Evolutionary conservation across 352 stramenopile species (phyloP), one percentile per base, ranked within the genome.

Genomic region (Phytophthora uliginosa): DNA sequence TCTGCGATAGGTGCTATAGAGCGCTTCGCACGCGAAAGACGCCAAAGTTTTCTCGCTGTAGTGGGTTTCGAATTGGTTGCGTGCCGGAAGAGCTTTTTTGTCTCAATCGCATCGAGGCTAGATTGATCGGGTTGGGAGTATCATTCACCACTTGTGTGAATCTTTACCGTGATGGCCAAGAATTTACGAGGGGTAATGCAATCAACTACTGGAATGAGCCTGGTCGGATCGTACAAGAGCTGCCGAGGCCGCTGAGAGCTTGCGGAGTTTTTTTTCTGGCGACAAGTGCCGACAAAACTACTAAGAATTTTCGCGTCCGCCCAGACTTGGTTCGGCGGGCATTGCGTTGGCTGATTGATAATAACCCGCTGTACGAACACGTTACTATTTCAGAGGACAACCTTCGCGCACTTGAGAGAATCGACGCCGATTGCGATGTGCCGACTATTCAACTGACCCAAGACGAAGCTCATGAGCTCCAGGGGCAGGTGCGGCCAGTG

Each of bases 131-230:
- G 2, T 36, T 72, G 5, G 56, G 56, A 17, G 8, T 72, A 28
- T 66, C 56, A 1, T 66, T 71, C 7, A 72, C 64, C 2, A 61
- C 64, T 2, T 72, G 56, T 17, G 36, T 66, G 1, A 71, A 62
- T 31, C n/a, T 66, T 0, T 66, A 66, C 28, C 10, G 24, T 1
- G 38, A 72, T 8, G 33, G 48, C 0, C 64, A 72, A 52, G 64
- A 72, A 10, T 72, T 31, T 31, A 31, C 4, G 0, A 31, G 28
- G 28, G 28, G 28, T 31, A 31, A 31, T 31, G 28, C 28, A 7
- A 51, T 72, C 3, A 63, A 66, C 13, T 67, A 72, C 17, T 72
- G 65, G 56, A 72, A 66, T 58, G 8, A 55, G 22, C 24, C 38
- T 22, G 24, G 28, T 1, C 22, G 57, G 20, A 22, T 58, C 9